A percentile compares a stretch with the other conserved stretches of the same genome.
Evolutionary conservation across 148 eudicot genomes (phyloP).

Genomic region (Heliosperma pusillum): DNA sequence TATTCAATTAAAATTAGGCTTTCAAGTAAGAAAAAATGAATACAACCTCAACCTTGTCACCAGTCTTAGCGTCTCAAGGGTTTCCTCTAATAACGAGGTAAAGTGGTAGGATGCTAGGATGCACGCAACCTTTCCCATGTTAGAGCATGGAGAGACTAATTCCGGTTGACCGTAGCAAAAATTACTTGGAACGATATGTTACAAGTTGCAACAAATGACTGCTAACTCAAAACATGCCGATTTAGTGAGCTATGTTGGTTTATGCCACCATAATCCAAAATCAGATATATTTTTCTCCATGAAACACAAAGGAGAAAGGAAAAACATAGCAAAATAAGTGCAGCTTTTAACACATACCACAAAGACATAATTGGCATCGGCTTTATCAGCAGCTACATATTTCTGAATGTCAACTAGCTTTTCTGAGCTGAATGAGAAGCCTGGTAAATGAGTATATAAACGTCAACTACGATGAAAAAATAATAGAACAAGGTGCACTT

Average conservation of each 20-base stretch:
- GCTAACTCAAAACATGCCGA: neutral
- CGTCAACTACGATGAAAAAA: neutral
- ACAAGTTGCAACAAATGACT: neutral
- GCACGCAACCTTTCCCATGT: neutral
- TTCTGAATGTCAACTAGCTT: slow-evolving; percentile 76
- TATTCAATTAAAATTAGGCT: slow-evolving; percentile 8
- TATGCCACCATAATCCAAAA: neutral
- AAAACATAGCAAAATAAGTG: neutral
- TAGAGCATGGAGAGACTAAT: neutral
- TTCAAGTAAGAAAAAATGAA: neutral
- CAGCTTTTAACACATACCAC: slow-evolving; percentile 51
- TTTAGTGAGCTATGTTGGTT: too few relatives aligned
- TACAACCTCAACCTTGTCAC: neutral
- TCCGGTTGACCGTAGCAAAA: neutral
- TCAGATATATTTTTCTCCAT: neutral
- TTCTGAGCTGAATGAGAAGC: slow-evolving; percentile 90
- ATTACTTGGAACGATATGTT: too few relatives aligned
- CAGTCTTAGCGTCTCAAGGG: neutral
- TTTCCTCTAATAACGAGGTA: neutral
- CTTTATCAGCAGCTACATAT: slow-evolving; percentile 52
- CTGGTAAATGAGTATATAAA: slow-evolving; percentile 34
- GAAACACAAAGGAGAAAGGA: slow-evolving; percentile 8
- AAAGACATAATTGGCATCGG: slow-evolving; percentile 70
- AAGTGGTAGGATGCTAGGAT: neutral
- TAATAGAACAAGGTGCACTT: neutral